Evolutionary conservation across 2,329 filamentous ascomycete genomes (phyloP), one percentile per base, ranked within the genome.

Genomic region (Metarhizium sp.): DNA sequence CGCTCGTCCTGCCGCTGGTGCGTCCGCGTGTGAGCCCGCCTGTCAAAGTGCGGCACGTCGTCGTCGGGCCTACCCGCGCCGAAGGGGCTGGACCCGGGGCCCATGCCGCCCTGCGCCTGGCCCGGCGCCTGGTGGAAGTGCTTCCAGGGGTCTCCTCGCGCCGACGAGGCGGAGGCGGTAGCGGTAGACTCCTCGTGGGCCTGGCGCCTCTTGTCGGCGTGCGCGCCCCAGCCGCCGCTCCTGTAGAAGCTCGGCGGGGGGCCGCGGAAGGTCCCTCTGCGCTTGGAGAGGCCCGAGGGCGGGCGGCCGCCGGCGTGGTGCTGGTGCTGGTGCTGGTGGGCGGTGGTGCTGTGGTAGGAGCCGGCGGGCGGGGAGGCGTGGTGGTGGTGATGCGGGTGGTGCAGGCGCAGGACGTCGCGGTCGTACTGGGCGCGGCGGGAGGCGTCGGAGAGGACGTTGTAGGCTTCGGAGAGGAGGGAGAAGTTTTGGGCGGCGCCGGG

Each of bases 241-340:
- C 86, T 80, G 71, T 90, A 96, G 74, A 96, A 97, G 60, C 84
- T 89, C 0, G 92, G 92, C 52, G 94, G 92, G 3, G 94, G 92
- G 0, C 92, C 92, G 20, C 81, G 82, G 70, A 95, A 96, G 4
- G 85, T 78, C 2, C 84, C 82, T 2, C 90, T 78, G 29, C 92
- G 81, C 45, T 86, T 81, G 67, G 86, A 91, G 36, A 99, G 75
- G 0, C 94, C 94, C 1, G 84, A 90, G 0, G 94, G 84, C 0
- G 92, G 85, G 0, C 94, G 82, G 1, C 86, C 84, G 52, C 90
- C 90, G 2, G 85, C 86, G 0, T 84, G 87, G 53, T 77, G 73
- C 40, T 13, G 58, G 73, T 73, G 62, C 77, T 83, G 50, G 52
- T 63, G 68, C 57, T 67, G 68, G 25, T 25, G 25, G 25, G 25